Conservation (phyloP, 176 grass and related monocot species). For the Oryza punctata region DNA sequence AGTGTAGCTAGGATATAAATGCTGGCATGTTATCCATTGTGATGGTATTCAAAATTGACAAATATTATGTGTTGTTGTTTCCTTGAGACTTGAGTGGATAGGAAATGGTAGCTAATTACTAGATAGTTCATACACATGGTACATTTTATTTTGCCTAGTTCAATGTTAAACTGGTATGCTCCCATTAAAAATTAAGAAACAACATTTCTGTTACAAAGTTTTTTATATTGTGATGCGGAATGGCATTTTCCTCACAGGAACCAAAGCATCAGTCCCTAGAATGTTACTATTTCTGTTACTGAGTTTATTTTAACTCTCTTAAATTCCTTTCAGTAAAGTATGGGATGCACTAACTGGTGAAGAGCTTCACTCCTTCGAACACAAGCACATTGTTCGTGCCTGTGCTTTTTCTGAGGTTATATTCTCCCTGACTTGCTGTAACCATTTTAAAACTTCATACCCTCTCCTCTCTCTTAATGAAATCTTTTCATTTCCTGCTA, state of each 20-base stretch:
- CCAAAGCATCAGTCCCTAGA: not conserved
- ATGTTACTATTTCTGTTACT: not conserved
- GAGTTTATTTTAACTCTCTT: constrained; percentile 18
- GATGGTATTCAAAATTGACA: not conserved
- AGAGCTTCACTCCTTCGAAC: constrained; percentile 91
- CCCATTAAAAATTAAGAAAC: no score
- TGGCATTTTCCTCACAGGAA: not conserved
- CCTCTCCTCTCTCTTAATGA: not conserved
- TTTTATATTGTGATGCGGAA: not conserved
- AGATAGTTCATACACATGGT: no score
- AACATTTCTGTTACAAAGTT: no score
- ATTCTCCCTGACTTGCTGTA: not conserved
- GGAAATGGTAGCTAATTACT: not conserved
- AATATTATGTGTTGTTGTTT: not conserved
- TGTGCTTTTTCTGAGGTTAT: constrained; percentile 97
- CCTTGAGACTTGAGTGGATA: not conserved
- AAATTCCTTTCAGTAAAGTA: constrained; percentile 72
- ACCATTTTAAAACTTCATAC: constrained; percentile 7
- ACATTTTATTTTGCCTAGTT: no score
- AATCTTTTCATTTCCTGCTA: not conserved
- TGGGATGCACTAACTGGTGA: constrained; percentile 95
- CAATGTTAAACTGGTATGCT: no score
- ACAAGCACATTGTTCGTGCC: constrained; percentile 96
- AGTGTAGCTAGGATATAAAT: not conserved
- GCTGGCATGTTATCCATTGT: not conserved